These are phyloP conservation scores for carrot (Daucus carota) DNA, from an alignment of 129 eudicot genomes.

Conservation along the genomic window DNA sequence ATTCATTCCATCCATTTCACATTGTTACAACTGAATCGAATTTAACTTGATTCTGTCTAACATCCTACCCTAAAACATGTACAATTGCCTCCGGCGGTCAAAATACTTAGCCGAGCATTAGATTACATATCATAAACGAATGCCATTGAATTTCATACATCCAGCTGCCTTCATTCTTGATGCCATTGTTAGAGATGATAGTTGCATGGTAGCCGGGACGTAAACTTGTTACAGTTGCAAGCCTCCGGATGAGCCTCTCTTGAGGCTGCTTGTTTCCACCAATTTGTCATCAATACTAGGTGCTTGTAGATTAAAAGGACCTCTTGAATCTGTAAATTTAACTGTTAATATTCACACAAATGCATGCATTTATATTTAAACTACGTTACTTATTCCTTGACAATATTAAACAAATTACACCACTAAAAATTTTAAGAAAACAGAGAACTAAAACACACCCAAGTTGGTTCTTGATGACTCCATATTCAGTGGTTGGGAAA, in stretches of 20 bases:
- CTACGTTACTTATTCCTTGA: not conserved
- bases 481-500: constrained; percentile 14
- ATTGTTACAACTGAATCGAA: not conserved
- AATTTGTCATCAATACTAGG: constrained; percentile 8
- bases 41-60: not conserved
- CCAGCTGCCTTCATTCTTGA: not conserved
- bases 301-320: constrained; percentile 5
- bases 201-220: not conserved
- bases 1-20: not conserved
- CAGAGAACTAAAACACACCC: constrained; percentile 29
- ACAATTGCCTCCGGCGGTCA: not conserved
- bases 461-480: constrained; percentile 10
- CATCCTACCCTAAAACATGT: not conserved
- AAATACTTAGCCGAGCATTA: not conserved
- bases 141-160: not conserved
- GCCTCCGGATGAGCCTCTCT: constrained; percentile 13
- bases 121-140: not conserved
- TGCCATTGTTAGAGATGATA: not conserved
- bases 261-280: constrained; percentile 6
- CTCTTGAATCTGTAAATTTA: not conserved
- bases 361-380: not conserved
- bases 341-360: not conserved
- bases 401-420: not conserved
- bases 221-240: constrained; percentile 15
- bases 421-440: not conserved